These are phyloP conservation scores for Diplodia scrobiculata DNA, from an alignment of 2,329 filamentous ascomycete species.

Conservation along the genomic window DNA sequence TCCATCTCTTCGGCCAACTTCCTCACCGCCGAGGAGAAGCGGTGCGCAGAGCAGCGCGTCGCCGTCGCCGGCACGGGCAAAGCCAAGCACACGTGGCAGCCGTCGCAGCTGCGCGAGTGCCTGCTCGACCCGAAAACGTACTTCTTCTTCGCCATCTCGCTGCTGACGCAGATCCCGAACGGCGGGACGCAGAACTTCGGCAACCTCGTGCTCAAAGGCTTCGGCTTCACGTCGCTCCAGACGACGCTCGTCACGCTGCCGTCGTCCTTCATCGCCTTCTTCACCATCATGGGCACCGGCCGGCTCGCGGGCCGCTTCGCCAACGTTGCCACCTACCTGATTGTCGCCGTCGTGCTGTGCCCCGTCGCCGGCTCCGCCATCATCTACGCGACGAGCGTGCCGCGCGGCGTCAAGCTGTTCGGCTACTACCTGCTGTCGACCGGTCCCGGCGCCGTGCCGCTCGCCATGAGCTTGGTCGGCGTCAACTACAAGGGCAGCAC, in stretches of 20 bases:
- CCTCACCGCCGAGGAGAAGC: slow-evolving; percentile 33
- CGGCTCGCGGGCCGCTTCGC: slow-evolving; percentile 10
- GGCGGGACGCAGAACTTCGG: slow-evolving; percentile 32
- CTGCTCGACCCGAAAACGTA: slow-evolving; percentile 36
- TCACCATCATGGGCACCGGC: slow-evolving; percentile 28
- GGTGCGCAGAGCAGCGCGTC: slow-evolving; percentile 35
- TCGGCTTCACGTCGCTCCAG: slow-evolving; percentile 30
- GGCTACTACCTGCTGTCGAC: slow-evolving; percentile 28
- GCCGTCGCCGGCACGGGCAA: slow-evolving; percentile 50
- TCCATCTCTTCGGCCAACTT: slow-evolving; percentile 36
- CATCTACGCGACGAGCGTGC: slow-evolving; percentile 18
- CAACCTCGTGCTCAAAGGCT: slow-evolving; percentile 31
- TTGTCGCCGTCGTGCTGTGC: slow-evolving; percentile 8
- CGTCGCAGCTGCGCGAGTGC: slow-evolving; percentile 55
- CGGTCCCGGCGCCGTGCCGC: slow-evolving; percentile 13
- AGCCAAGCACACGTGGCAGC: slow-evolving; percentile 75
- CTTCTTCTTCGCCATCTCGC: slow-evolving; percentile 27
- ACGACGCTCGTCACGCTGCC: slow-evolving; percentile 32
- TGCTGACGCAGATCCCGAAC: slow-evolving; percentile 29
- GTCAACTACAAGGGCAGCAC: slow-evolving; percentile 39
- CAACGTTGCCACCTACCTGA: slow-evolving; percentile 22
- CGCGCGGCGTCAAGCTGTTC: slow-evolving; percentile 26
- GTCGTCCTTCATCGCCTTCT: slow-evolving; percentile 32
- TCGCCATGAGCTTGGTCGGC: slow-evolving; percentile 29
- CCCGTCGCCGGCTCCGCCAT: slow-evolving; percentile 23